phyloP scores from a whole-genome alignment of 192 early-diverging fungal genomes.

The Entomortierella parvispora region DNA sequence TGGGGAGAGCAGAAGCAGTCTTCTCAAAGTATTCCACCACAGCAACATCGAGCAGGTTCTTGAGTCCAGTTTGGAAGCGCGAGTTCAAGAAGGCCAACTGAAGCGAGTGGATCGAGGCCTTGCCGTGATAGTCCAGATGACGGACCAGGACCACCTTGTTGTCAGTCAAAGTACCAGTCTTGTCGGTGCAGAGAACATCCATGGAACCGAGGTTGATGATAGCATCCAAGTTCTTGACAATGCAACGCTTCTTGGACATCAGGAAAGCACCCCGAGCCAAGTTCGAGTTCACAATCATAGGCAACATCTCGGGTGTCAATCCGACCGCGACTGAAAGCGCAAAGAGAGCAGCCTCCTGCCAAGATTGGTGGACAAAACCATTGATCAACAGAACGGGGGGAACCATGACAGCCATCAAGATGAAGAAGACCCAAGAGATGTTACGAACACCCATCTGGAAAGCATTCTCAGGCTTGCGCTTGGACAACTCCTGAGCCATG shows the following conservation, averaged over 20 bases:
- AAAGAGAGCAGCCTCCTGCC: constrained; percentile 53
- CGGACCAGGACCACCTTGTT: constrained; percentile 55
- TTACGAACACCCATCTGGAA: constrained; percentile 59
- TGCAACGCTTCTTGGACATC: constrained; percentile 57
- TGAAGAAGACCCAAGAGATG: constrained; percentile 58
- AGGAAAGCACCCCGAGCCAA: constrained; percentile 55
- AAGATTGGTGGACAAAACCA: constrained; percentile 46
- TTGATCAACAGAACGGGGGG: constrained; percentile 58
- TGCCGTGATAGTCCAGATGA: constrained; percentile 42
- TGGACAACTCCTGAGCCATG: constrained; percentile 53
- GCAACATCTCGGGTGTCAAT: constrained; percentile 66
- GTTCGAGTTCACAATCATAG: constrained; percentile 64
- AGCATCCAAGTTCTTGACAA: constrained; percentile 59
- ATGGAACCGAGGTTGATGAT: constrained; percentile 62
- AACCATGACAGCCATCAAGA: constrained; percentile 55
- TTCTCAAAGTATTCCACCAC: constrained; percentile 51
- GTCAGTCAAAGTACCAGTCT: constrained; percentile 60
- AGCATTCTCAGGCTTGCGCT: constrained; percentile 37
- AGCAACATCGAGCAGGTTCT: constrained; percentile 59
- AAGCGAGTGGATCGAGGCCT: constrained; percentile 23
- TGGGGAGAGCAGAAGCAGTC: constrained; percentile 25
- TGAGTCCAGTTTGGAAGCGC: constrained; percentile 59
- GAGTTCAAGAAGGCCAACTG: constrained; percentile 57
- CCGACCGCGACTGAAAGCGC: constrained; percentile 60
- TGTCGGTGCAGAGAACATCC: constrained; percentile 59